phyloP scores from a whole-genome alignment of 768 basidiomycete genomes.

The Panus rudis region DNA sequence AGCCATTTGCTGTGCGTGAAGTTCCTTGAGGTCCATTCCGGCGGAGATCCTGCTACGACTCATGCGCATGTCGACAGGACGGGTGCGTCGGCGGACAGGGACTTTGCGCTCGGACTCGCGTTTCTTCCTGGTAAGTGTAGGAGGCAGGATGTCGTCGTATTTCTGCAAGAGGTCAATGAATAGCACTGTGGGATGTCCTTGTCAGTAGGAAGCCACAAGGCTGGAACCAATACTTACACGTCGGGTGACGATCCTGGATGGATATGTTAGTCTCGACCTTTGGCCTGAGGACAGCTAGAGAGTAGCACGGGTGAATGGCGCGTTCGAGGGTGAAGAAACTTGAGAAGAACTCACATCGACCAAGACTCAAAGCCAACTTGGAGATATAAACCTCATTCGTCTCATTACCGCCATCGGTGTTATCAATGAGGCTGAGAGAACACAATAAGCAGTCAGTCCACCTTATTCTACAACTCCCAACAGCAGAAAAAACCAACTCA shows the following conservation, averaged over 20 bases:
- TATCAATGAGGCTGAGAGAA: conserved; percentile 53
- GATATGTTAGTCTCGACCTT: conserved; percentile 77
- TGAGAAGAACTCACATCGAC: conserved; percentile 56
- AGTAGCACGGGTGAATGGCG: conserved; percentile 5
- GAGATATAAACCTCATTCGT: conserved; percentile 72
- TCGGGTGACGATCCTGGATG: conserved; percentile 86
- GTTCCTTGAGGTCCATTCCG: conserved; percentile 61
- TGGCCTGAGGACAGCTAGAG: conserved; percentile 71
- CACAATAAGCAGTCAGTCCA: not conserved
- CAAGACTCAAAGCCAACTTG: conserved; percentile 83
- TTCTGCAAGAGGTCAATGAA: conserved; percentile 81
- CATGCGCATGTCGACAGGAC: conserved; percentile 82
- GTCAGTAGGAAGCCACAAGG: not conserved
- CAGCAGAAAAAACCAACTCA: conserved; percentile 29
- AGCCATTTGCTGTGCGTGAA: conserved; percentile 55
- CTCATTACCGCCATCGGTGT: conserved; percentile 53
- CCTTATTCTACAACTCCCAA: not conserved
- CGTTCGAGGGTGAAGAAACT: not conserved
- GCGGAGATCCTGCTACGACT: conserved; percentile 71
- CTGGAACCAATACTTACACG: conserved; percentile 52
- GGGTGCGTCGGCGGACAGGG: conserved; percentile 80
- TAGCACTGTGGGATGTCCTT: conserved; percentile 41
- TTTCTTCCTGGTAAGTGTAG: conserved; percentile 78
- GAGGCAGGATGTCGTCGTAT: conserved; percentile 69
- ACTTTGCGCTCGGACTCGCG: conserved; percentile 81